Base-by-base conservation (phyloP, 306 rosid species). In the Glycine latifolia region DNA sequence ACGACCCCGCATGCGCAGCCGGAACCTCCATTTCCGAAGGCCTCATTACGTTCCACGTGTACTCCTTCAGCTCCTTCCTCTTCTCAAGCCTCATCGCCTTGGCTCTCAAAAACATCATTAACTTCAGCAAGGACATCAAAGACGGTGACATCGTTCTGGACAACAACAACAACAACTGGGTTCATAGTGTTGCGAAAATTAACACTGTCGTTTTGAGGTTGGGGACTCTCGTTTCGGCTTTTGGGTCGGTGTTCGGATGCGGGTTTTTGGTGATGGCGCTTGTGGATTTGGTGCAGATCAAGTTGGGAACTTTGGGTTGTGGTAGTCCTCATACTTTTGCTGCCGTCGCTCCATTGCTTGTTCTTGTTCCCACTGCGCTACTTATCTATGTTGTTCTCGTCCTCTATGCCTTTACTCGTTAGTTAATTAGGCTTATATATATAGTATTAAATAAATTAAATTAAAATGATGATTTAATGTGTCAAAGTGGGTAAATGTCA, bases 21-120 rank as follows among this genome's bases (percentile, higher is more conserved):
- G 85, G 89, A 3, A 8, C 86, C 67, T 76, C 87, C 4, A 2
- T 86, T 0, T 82, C 91, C 0, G 89, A 90, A 61, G 85, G 85
- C 50, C 92, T 95, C 39, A 81, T 93, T 6, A n/a, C 92, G 37
- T 90, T 49, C 89, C 93, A 92, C 75, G 94, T 93, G 3, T 92
- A 89, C 90, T 92, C 97, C 73, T 95, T 95, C 90, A 91, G 97
- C 89, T 91, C 87, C 62, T 95, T 95, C 86, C 93, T 95, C 16
- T 95, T 95, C 92, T 95, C 97, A 14, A 92, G 95, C 86, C 99
- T 92, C 60, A 77, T 95, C 12, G 95, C 99, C 35, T 69, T 87
- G 76, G 92, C 97, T 16, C 87, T 95, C 35, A 95, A 92, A 73
- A 97, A 95, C 67, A 88, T 88, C 54, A 90, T 95, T 80, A 89